These are phyloP conservation scores for Prunus fruticosa DNA, from an alignment of 306 rosid species.

Conservation along the genomic window DNA sequence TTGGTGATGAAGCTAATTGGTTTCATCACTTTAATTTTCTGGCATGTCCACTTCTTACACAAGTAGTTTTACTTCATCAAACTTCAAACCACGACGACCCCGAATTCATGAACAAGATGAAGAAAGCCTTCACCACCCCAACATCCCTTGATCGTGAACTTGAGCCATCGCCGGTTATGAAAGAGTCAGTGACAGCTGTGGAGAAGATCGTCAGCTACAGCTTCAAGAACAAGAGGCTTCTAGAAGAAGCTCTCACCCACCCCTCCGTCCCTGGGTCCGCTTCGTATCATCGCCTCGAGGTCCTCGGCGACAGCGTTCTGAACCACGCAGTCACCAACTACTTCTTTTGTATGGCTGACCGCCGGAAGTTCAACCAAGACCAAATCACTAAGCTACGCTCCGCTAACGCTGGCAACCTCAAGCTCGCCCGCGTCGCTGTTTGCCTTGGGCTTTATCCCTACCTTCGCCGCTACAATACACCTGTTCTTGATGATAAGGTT, in stretches of 20 bases:
- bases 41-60: no score
- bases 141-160: no score
- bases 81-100: no score
- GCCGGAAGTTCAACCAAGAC: conserved; percentile 42
- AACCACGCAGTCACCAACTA: conserved; percentile 43
- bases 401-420: conserved; percentile 69
- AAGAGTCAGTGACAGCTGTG: conserved; percentile 4
- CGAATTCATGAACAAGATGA: no score
- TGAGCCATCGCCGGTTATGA: conserved; percentile 18
- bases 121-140: no score
- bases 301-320: conserved; percentile 58
- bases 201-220: conserved; percentile 38
- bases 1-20: no score
- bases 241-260: conserved; percentile 74
- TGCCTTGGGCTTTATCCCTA: conserved; percentile 38
- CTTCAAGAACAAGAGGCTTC: conserved; percentile 47
- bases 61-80: no score
- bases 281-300: conserved; percentile 48
- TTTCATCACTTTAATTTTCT: no score
- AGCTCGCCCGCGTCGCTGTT: conserved; percentile 75
- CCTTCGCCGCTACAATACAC: conserved; percentile 35
- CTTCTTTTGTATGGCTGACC: conserved; percentile 26
- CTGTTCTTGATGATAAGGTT: conserved; percentile 35
- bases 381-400: conserved; percentile 57
- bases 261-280: conserved; percentile 25